A percentile compares a stretch with the other conserved stretches of the same genome.
Evolutionary conservation across 352 stramenopile genomes (phyloP).

Genomic region (Elongisporangium anandrum): DNA sequence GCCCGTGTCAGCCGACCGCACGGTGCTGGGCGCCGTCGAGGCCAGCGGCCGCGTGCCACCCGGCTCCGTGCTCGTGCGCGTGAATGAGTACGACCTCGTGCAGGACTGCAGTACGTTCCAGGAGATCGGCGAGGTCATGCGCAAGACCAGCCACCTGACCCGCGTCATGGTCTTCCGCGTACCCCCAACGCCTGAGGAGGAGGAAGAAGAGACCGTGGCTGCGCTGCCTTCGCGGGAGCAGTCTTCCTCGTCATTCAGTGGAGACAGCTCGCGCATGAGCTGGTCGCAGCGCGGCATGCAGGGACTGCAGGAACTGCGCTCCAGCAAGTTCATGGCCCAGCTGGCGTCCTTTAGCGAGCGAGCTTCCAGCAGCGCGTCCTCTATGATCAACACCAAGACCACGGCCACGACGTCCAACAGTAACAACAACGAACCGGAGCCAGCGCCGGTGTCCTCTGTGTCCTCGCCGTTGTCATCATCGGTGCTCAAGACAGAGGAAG

Average conservation of each 20-base stretch:
- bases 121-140: conserved; percentile 56
- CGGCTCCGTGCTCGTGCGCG: conserved; percentile 44
- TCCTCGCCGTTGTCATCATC: background rate
- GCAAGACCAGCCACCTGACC: conserved; percentile 45
- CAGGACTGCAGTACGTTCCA: conserved; percentile 35
- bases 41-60: conserved; percentile 24
- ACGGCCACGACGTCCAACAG: conserved; percentile 3
- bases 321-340: background rate
- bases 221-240: background rate
- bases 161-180: conserved; percentile 46
- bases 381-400: background rate
- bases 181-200: conserved; percentile 4
- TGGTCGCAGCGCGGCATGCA: background rate
- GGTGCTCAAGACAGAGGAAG: conserved; percentile 5
- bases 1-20: conserved; percentile 30
- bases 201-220: background rate
- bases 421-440: conserved; percentile 2
- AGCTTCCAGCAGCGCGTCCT: background rate
- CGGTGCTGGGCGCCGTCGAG: conserved; percentile 39
- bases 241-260: background rate
- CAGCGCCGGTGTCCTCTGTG: background rate
- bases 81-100: conserved; percentile 61
- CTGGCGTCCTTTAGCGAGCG: background rate
- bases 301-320: background rate
- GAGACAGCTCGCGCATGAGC: background rate